A percentile compares a stretch with the other conserved stretches of the same genome.
Evolutionary conservation across 176 grass and related monocot genomes (phyloP).

Genomic region (Oryza glumipatula): DNA sequence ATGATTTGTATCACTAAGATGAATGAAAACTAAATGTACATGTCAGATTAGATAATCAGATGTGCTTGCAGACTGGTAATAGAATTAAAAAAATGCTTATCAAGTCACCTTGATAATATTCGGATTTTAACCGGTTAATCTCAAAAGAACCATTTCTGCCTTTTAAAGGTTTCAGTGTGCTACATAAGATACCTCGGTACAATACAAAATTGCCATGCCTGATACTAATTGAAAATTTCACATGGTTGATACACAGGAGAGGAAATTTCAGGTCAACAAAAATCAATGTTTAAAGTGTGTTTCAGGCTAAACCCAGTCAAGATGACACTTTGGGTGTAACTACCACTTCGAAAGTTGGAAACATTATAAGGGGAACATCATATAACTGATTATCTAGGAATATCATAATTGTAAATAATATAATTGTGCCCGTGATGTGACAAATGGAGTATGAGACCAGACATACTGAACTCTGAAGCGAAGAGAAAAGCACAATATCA

Average conservation of each 20-base stretch:
- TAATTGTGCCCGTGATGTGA: neutral
- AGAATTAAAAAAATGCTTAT: neutral
- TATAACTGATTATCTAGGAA: neutral
- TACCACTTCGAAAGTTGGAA: neutral
- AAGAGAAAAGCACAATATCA: neutral
- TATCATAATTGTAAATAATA: neutral
- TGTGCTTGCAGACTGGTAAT: neutral
- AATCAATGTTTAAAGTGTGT: neutral
- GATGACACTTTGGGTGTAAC: neutral
- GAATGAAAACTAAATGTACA: neutral
- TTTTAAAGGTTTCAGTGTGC: neutral
- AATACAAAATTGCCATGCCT: neutral
- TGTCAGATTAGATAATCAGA: neutral
- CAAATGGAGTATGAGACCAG: neutral
- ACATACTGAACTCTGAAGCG: neutral
- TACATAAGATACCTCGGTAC: neutral
- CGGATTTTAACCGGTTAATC: neutral
- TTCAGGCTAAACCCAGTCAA: neutral
- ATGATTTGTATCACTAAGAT: conserved; percentile 15
- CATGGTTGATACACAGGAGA: neutral
- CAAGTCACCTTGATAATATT: neutral
- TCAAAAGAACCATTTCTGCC: neutral
- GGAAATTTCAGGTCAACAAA: neutral
- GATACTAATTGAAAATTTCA: neutral
- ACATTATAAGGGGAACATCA: neutral